Conservation (phyloP, 1,284 basidiomycete species). For the Crucibulum parvulum region DNA sequence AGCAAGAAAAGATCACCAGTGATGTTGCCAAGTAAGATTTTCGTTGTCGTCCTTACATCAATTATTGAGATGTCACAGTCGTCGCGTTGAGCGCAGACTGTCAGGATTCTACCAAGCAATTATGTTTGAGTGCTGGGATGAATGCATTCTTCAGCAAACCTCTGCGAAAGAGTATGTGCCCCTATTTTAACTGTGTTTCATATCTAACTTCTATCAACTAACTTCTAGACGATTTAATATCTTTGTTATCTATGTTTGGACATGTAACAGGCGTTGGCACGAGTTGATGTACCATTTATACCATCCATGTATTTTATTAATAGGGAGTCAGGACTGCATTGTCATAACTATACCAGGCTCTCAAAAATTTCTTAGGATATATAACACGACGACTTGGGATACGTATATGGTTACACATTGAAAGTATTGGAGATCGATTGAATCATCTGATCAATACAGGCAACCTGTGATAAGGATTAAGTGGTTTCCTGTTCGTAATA, state of each 20-base stretch:
- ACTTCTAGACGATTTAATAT: constrained; percentile 48
- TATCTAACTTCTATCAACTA: not conserved
- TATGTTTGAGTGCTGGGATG: constrained; percentile 78
- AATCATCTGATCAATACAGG: too few species aligned
- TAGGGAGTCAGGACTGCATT: too few species aligned
- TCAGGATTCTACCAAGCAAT: constrained; percentile 75
- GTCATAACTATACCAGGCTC: too few species aligned
- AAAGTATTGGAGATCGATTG: too few species aligned
- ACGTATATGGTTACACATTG: too few species aligned
- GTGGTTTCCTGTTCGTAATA: too few species aligned
- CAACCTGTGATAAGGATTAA: too few species aligned
- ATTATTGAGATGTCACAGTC: constrained; percentile 45
- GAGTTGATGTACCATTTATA: not conserved
- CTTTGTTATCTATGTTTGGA: constrained; percentile 56
- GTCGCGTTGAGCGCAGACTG: constrained; percentile 76
- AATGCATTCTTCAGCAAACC: constrained; percentile 77
- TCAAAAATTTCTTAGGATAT: too few species aligned
- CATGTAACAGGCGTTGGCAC: constrained; percentile 19
- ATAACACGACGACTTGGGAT: too few species aligned
- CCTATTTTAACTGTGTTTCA: not conserved
- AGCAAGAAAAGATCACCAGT: constrained; percentile 54
- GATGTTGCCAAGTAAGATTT: constrained; percentile 60
- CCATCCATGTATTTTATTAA: too few species aligned
- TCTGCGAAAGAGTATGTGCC: constrained; percentile 58
- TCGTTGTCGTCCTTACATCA: not conserved